Evolutionary conservation across 495 filamentous ascomycete genomes (phyloP).

Genomic region (Aspergillus avenaceus): DNA sequence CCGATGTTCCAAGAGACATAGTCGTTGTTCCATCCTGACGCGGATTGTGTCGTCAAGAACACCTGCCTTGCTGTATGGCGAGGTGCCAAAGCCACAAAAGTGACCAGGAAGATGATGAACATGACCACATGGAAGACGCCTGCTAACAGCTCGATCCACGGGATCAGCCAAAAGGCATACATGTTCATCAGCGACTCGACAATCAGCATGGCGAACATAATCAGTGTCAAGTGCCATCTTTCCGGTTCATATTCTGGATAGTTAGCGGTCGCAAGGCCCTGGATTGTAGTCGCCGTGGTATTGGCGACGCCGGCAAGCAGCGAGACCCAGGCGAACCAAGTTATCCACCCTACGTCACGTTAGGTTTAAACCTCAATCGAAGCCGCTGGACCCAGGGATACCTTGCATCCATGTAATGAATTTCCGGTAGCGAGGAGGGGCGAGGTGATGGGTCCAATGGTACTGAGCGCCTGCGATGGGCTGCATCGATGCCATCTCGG

Average conservation of each 20-base stretch:
- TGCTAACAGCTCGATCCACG: constrained; percentile 30
- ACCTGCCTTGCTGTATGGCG: constrained; percentile 10
- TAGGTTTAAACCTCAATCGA: no score
- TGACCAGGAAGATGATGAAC: constrained; percentile 28
- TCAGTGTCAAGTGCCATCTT: constrained; percentile 16
- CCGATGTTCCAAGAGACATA: constrained; percentile 32
- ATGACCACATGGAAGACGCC: constrained; percentile 33
- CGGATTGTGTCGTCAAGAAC: constrained; percentile 22
- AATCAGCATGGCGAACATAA: constrained; percentile 14
- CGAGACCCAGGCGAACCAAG: constrained; percentile 16
- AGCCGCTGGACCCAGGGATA: no score
- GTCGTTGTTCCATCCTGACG: constrained; percentile 26
- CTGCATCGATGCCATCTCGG: constrained; percentile 30
- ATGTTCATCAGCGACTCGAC: constrained; percentile 17
- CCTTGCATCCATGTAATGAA: constrained; percentile 32
- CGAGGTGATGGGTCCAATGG: constrained; percentile 37
- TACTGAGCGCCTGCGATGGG: constrained; percentile 28
- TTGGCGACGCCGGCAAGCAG: constrained; percentile 11
- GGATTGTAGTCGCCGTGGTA: constrained; percentile 26
- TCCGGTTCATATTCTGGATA: constrained; percentile 18
- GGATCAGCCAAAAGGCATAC: constrained; percentile 23
- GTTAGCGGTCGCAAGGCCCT: constrained; percentile 39
- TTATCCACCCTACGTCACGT: constrained; percentile 5
- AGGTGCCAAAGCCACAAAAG: constrained; percentile 8
- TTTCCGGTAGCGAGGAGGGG: constrained; percentile 15